Base-by-base conservation (phyloP, 2,329 filamentous ascomycete species). In the Fusarium tupiense region DNA sequence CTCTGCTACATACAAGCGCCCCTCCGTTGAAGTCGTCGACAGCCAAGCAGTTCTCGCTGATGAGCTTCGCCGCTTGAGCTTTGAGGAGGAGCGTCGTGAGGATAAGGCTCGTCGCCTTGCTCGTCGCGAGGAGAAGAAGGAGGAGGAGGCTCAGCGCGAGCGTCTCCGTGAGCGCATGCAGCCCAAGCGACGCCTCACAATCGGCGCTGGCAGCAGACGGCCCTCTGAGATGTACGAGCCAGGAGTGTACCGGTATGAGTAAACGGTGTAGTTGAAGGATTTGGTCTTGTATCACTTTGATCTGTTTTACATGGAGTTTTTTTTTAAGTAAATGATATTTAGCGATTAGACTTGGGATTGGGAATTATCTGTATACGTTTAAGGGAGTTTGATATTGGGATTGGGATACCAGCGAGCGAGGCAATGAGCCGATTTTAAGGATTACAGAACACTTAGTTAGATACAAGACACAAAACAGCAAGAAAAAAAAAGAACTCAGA, bases 131-230 rank as follows among this genome's bases (percentile, higher is more conserved):
- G 76, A 79, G 64, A 72, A 73, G 59, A 77, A 79, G 50, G 82
- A 84, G 58, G 81, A 83, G 24, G 84, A 85, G 67, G 84, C 82
- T 5, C 82, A 84, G 78, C 79, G 76, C 19, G 79, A 80, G 54
- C 82, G 85, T 41, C 79, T 86, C 5, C 80, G 72, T 64, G 83
- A 86, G 76, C 81, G 85, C 26, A 82, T 85, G 80, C 80, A 81
- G 71, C 84, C 83, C 8, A 78, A 76, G 46, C 82, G 83, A 24
- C 79, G 82, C 3, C 80, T 83, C 6, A 82, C 82, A 5, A 80
- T 85, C 17, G 82, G 81, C 24, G 77, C 83, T 33, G 80, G 81
- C 58, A 81, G 80, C 69, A 78, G 82, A 31, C 80, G 84, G 37
- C 79, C 80, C 47, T 79, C 81, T 38, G 80, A 83, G 6, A 64